Evolutionary conservation across 768 basidiomycete genomes (phyloP).

Genomic region (Kwoniella europaea): DNA sequence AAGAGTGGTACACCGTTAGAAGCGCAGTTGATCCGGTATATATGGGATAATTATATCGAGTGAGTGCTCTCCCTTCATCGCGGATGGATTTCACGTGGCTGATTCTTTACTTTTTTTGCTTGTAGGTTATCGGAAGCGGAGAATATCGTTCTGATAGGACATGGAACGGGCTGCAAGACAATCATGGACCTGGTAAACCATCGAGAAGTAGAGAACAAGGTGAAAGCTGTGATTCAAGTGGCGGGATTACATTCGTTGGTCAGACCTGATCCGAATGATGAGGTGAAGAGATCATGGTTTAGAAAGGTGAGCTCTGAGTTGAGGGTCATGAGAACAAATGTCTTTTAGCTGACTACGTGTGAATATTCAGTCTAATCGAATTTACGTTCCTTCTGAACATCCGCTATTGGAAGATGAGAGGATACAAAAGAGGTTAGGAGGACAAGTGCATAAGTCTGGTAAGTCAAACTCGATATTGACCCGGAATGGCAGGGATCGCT

Average conservation of each 20-base stretch:
- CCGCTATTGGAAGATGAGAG: conserved; percentile 58
- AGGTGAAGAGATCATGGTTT: conserved; percentile 74
- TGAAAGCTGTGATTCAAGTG: conserved; percentile 78
- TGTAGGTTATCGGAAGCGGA: conserved; percentile 73
- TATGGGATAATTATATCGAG: conserved; percentile 98
- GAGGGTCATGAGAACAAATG: not conserved
- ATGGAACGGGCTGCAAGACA: conserved; percentile 79
- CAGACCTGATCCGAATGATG: conserved; percentile 60
- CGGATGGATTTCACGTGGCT: not conserved
- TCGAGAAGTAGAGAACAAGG: conserved; percentile 69
- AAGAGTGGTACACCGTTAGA: conserved; percentile 40
- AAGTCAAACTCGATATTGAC: conserved; percentile 27
- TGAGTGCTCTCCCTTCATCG: conserved; percentile 60
- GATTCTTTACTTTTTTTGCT: conserved; percentile 3
- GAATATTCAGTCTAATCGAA: conserved; percentile 36
- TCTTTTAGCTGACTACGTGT: not conserved
- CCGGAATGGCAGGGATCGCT: too few species aligned
- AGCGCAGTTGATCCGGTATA: conserved; percentile 71
- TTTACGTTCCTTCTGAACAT: conserved; percentile 70
- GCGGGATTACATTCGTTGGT: conserved; percentile 65
- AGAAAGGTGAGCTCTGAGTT: conserved; percentile 62
- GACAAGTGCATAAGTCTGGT: conserved; percentile 68
- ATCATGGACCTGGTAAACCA: conserved; percentile 74
- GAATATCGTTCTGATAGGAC: conserved; percentile 79
- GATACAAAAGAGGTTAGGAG: conserved; percentile 68